Conservation (phyloP, 2,329 filamentous ascomycete genomes). For the Furcasterigmium sp. region DNA sequence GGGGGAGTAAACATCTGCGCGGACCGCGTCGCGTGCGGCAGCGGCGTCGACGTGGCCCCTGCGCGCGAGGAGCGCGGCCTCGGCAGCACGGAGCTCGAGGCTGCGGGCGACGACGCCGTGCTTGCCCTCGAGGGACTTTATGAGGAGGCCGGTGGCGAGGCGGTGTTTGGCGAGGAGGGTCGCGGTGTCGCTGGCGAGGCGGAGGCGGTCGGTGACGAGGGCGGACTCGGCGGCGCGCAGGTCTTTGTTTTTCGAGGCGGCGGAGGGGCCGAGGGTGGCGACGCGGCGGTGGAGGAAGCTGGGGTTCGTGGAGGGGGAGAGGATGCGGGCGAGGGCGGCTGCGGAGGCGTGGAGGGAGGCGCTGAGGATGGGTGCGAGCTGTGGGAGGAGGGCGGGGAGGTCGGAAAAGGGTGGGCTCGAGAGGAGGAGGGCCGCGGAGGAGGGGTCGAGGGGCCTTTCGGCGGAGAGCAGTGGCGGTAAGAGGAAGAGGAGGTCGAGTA, state of each 20-base stretch:
- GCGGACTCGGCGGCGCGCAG: conserved; percentile 21
- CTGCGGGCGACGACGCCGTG: conserved; percentile 46
- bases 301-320: conserved; percentile 44
- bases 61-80: conserved; percentile 37
- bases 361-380: conserved; percentile 42
- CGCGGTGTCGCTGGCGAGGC: conserved; percentile 28
- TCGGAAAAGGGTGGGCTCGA: conserved; percentile 42
- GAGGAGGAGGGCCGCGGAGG: conserved; percentile 38
- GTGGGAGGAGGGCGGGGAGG: conserved; percentile 41
- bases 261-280: conserved; percentile 37
- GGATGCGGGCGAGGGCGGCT: conserved; percentile 39
- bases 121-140: conserved; percentile 49
- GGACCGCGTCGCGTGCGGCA: conserved; percentile 25
- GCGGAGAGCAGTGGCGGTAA: conserved; percentile 42
- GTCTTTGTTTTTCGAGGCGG: conserved; percentile 28
- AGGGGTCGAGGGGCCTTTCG: conserved; percentile 25
- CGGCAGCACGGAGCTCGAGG: conserved; percentile 44
- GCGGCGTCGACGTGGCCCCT: conserved; percentile 31
- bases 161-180: conserved; percentile 34
- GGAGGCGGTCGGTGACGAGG: conserved; percentile 33
- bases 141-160: conserved; percentile 31
- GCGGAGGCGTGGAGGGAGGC: conserved; percentile 43
- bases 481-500: conserved; percentile 50
- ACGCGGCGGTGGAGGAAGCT: conserved; percentile 55
- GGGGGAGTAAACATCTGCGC: conserved; percentile 38